Evolutionary conservation across 768 basidiomycete genomes (phyloP).

Genomic region (Rhodotorula diobovata): DNA sequence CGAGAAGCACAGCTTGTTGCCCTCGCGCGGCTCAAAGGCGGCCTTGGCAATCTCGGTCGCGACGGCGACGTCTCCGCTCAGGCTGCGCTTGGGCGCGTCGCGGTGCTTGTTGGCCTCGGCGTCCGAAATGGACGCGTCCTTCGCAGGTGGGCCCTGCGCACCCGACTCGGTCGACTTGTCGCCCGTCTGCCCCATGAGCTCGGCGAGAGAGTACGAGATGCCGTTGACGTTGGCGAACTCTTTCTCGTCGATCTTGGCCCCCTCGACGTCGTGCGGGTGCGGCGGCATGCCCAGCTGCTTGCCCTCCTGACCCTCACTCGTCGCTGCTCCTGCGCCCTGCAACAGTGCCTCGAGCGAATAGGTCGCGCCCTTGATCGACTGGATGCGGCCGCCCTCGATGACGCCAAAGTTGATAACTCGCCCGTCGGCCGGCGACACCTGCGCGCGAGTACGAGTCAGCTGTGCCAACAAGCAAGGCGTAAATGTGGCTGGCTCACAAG

Average conservation of each 20-base stretch:
- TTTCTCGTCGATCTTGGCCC: slow-evolving; percentile 61
- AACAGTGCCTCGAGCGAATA: slow-evolving; percentile 92
- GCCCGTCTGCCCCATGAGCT: slow-evolving; percentile 64
- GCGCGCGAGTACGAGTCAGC: not conserved
- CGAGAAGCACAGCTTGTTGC: slow-evolving; percentile 80
- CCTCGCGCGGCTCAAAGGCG: slow-evolving; percentile 51
- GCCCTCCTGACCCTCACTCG: slow-evolving; percentile 47
- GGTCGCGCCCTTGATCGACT: slow-evolving; percentile 96
- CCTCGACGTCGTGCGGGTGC: slow-evolving; percentile 31
- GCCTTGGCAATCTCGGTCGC: slow-evolving; percentile 62
- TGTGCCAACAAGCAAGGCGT: slow-evolving; percentile 14
- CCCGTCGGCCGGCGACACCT: slow-evolving; percentile 94
- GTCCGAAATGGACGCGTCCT: slow-evolving; percentile 13
- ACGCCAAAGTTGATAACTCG: slow-evolving; percentile 85
- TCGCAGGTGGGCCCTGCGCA: not conserved
- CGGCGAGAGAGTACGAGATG: slow-evolving; percentile 87
- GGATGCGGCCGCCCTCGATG: slow-evolving; percentile 69
- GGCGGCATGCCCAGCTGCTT: slow-evolving; percentile 51
- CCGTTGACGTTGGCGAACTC: slow-evolving; percentile 97
- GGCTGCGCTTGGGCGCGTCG: slow-evolving; percentile 20
- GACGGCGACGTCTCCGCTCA: slow-evolving; percentile 53
- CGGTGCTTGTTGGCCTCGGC: slow-evolving; percentile 17
- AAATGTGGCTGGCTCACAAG: slow-evolving; percentile 59
- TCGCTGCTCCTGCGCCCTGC: slow-evolving; percentile 54
- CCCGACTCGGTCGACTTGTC: not conserved